Conservation (phyloP, 352 stramenopile species). For the Globisporangium yorkense region DNA sequence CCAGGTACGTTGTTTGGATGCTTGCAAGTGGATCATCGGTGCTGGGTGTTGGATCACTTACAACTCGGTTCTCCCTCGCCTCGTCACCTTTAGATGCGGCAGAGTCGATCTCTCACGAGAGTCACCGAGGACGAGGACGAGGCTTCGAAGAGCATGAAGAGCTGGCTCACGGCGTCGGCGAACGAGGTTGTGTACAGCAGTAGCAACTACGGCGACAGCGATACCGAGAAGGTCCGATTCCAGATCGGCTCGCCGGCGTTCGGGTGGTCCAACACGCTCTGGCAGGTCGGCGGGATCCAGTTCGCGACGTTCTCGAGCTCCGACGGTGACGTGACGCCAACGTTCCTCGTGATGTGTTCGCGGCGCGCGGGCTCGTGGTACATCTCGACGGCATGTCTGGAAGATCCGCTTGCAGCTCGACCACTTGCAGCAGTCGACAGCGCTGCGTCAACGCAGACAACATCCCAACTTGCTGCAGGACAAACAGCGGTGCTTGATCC, state of each 20-base stretch:
- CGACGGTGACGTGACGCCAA: conserved; percentile 15
- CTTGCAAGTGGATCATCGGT: background rate
- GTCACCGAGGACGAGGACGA: background rate
- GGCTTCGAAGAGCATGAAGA: conserved; percentile 7
- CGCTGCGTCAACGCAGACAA: background rate
- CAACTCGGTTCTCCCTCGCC: background rate
- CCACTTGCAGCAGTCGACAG: background rate
- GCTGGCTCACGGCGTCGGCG: conserved; percentile 34
- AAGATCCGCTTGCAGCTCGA: conserved; percentile 29
- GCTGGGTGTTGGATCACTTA: background rate
- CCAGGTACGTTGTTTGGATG: conserved; percentile 16
- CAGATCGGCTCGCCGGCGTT: conserved; percentile 53
- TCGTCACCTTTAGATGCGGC: background rate
- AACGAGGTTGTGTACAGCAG: conserved; percentile 5
- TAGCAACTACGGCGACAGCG: conserved; percentile 1
- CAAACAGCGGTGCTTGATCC: background rate
- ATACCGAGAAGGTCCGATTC: conserved; percentile 37
- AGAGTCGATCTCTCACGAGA: conserved; percentile 2
- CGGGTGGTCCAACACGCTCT: conserved; percentile 76
- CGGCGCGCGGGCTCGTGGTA: conserved; percentile 69
- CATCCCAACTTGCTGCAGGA: background rate
- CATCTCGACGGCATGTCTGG: conserved; percentile 56
- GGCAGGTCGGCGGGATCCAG: conserved; percentile 79
- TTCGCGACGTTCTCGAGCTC: conserved; percentile 53
- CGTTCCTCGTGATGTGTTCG: conserved; percentile 67